Evolutionary conservation across 2,329 filamentous ascomycete genomes (phyloP).

Genomic region (Teratosphaeria nubilosa): DNA sequence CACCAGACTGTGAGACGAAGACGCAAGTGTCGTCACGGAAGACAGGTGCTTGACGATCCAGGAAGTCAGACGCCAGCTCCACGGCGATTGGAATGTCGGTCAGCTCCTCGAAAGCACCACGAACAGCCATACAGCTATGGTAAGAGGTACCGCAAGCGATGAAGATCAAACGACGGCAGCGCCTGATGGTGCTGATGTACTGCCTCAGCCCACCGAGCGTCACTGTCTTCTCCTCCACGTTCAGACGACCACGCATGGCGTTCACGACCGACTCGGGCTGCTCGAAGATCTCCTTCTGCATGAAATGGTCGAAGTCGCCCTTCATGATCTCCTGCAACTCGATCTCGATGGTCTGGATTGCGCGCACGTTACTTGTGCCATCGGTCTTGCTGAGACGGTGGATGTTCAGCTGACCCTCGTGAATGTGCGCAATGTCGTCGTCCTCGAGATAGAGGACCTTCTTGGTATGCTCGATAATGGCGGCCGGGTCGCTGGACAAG

Average conservation of each 20-base stretch:
- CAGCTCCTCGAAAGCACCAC: constrained; percentile 93
- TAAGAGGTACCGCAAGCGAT: constrained; percentile 97
- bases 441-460: constrained; percentile 99
- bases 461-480: constrained; percentile 99
- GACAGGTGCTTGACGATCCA: constrained; percentile 89
- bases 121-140: constrained; percentile 99
- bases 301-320: constrained; percentile 99
- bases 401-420: constrained; percentile 97
- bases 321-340: constrained; percentile 99
- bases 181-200: constrained; percentile 92
- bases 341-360: constrained; percentile 96
- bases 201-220: constrained; percentile 91
- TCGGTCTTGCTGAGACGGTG: constrained; percentile 96
- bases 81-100: constrained; percentile 97
- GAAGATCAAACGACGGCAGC: constrained; percentile 96
- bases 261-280: constrained; percentile 99
- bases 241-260: constrained; percentile 98
- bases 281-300: constrained; percentile 99
- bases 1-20: constrained; percentile 96
- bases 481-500: constrained; percentile 94
- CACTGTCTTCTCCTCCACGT: constrained; percentile 85
- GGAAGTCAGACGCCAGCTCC: constrained; percentile 94
- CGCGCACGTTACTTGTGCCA: constrained; percentile 92
- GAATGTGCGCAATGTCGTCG: constrained; percentile 98
- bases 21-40: constrained; percentile 99